Conservation (phyloP, 257 asterid genomes). For the Solanum virginianum region DNA sequence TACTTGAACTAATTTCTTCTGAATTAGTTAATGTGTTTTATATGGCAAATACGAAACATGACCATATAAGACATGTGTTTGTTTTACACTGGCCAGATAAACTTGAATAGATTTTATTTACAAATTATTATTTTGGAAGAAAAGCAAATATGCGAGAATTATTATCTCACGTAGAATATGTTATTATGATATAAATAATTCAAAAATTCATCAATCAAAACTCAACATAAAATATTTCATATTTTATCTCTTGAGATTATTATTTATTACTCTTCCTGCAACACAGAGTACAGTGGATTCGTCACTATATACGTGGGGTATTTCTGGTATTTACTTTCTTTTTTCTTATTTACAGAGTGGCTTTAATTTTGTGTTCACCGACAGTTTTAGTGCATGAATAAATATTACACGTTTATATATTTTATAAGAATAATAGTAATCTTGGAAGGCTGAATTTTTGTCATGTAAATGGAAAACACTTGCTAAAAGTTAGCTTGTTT, state of each 20-base stretch:
- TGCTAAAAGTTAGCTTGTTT: constrained; percentile 5
- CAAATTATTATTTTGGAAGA: no score
- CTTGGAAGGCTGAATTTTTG: constrained; percentile 16
- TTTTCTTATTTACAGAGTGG: background rate
- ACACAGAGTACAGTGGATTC: background rate
- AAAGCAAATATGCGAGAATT: no score
- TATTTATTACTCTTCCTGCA: background rate
- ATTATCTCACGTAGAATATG: background rate
- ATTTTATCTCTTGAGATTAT: background rate
- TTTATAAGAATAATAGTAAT: background rate
- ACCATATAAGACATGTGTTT: background rate
- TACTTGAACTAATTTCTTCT: no score
- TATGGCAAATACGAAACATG: background rate
- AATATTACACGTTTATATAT: background rate
- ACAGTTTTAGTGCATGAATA: background rate
- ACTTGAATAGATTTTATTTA: no score
- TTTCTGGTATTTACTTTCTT: background rate
- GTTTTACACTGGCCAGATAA: background rate
- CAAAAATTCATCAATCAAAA: no score
- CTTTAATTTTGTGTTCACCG: background rate
- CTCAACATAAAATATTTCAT: background rate
- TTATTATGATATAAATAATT: no score
- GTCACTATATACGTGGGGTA: background rate
- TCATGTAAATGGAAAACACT: constrained; percentile 15
- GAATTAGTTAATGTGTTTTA: background rate